Evolutionary conservation across 768 basidiomycete species (phyloP).

Genomic region (Amanita phalloides): DNA sequence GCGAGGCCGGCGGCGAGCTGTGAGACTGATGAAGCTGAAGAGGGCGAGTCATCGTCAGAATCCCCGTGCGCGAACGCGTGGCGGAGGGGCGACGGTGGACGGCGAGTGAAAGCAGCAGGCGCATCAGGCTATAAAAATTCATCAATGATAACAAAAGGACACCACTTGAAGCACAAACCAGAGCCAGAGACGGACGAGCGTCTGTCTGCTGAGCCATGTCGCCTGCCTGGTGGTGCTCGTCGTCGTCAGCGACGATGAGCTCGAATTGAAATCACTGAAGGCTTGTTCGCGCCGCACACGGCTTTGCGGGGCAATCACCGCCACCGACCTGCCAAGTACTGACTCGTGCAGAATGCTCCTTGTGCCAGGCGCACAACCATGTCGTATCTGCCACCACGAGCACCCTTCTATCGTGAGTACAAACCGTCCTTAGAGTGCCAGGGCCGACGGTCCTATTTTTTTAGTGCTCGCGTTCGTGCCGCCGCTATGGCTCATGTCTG

Average conservation of each 20-base stretch:
- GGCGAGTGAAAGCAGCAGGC: slow-evolving; percentile 21
- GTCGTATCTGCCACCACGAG: background rate
- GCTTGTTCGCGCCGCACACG: background rate
- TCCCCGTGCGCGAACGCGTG: slow-evolving; percentile 49
- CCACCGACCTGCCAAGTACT: background rate
- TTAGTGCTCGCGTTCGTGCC: background rate
- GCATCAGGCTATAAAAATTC: slow-evolving; percentile 24
- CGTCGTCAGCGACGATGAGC: background rate
- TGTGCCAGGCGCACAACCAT: background rate
- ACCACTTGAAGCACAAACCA: slow-evolving; percentile 15
- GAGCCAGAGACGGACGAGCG: slow-evolving; percentile 16
- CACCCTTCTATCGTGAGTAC: background rate
- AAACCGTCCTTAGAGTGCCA: background rate
- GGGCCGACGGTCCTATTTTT: no score
- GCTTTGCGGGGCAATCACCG: background rate
- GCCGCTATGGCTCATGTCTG: background rate
- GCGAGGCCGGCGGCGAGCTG: slow-evolving; percentile 67
- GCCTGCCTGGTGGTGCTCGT: background rate
- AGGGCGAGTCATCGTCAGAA: slow-evolving; percentile 45
- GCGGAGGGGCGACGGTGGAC: slow-evolving; percentile 66
- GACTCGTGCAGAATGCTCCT: background rate
- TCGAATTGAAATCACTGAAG: background rate
- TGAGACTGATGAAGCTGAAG: slow-evolving; percentile 61
- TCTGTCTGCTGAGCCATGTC: background rate
- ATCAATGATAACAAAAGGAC: background rate